A percentile compares a stretch with the other conserved stretches of the same genome.
These are phyloP conservation scores for Crotalaria pallida DNA, from an alignment of 306 rosid genomes.

Conservation along the genomic window DNA sequence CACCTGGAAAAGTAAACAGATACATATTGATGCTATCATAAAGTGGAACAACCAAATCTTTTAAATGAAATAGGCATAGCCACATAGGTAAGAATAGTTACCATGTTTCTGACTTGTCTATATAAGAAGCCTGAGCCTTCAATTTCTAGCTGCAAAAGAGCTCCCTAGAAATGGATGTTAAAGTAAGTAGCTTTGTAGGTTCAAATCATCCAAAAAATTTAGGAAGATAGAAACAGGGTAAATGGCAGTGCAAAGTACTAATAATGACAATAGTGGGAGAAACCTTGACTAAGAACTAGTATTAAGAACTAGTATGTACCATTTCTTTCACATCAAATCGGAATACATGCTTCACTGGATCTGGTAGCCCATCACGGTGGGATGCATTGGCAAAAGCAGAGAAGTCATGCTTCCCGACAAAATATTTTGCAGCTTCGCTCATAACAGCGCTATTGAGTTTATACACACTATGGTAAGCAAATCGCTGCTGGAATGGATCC, in stretches of 20 bases:
- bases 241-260: constrained; percentile 5
- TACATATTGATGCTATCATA: neutral
- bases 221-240: neutral
- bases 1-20: constrained; percentile 42
- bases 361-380: constrained; percentile 53
- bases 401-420: constrained; percentile 80
- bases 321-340: constrained; percentile 66
- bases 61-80: neutral
- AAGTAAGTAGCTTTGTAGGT: constrained; percentile 6
- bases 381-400: constrained; percentile 86
- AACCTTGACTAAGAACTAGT: constrained; percentile 1
- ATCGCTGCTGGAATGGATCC: constrained; percentile 80
- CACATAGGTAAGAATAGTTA: constrained; percentile 24
- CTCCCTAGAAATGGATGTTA: constrained; percentile 24
- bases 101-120: constrained; percentile 97
- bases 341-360: constrained; percentile 69
- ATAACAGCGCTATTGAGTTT: constrained; percentile 62
- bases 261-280: neutral
- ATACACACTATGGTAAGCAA: constrained; percentile 66
- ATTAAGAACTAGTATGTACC: too few relatives aligned
- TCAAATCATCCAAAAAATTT: neutral
- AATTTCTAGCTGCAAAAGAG: constrained; percentile 55
- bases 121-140: constrained; percentile 95
- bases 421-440: constrained; percentile 78
- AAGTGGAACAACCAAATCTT: neutral